These are phyloP conservation scores for Psidium guajava DNA, from an alignment of 345 rosid genomes.

Conservation along the genomic window DNA sequence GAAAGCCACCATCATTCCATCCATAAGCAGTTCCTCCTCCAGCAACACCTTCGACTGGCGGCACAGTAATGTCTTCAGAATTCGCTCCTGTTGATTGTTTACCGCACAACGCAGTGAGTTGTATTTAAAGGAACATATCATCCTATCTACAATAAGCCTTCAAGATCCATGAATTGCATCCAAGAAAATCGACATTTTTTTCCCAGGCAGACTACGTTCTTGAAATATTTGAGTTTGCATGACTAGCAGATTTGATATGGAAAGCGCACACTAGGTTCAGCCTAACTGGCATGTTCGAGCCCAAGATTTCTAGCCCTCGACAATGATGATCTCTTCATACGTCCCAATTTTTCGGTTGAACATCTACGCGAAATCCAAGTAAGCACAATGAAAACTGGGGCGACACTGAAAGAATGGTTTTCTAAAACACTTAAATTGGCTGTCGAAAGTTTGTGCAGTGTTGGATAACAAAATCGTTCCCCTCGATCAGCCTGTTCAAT, in stretches of 20 bases:
- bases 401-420: background rate
- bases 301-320: background rate
- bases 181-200: background rate
- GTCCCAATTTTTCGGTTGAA: background rate
- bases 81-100: constrained; percentile 12
- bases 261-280: background rate
- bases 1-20: constrained; percentile 54
- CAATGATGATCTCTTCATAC: background rate
- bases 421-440: background rate
- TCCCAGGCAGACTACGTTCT: background rate
- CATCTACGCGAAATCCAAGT: background rate
- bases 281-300: background rate
- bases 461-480: background rate
- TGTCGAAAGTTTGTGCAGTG: background rate
- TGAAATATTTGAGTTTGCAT: background rate
- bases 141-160: background rate
- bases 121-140: background rate
- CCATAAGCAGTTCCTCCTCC: constrained; percentile 99
- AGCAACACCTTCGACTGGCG: constrained; percentile 95
- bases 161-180: background rate
- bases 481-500: background rate
- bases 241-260: background rate
- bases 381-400: background rate
- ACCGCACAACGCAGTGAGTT: background rate
- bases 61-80: constrained; percentile 32